Evolutionary conservation across 306 rosid species (phyloP).

Genomic region (Lotus japonicus): DNA sequence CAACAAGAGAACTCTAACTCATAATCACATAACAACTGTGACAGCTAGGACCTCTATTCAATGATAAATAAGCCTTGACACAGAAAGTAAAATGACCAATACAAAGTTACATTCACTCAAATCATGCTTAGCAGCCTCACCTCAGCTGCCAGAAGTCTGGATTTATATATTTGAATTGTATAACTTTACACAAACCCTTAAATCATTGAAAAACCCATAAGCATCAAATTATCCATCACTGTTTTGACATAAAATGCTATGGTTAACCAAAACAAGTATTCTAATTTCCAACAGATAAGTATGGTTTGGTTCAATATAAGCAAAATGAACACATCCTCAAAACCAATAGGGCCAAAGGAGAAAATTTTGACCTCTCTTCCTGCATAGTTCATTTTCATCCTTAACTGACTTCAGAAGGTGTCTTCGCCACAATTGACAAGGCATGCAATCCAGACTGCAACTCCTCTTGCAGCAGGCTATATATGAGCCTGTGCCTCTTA

Average conservation of each 20-base stretch:
- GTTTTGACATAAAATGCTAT: slow-evolving; percentile 5
- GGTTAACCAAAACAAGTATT: slow-evolving; percentile 11
- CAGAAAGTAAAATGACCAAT: neutral
- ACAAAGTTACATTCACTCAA: neutral
- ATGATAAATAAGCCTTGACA: neutral
- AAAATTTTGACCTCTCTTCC: slow-evolving; percentile 23
- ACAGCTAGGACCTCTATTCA: neutral
- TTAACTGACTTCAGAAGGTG: slow-evolving; percentile 53
- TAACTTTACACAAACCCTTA: slow-evolving; percentile 1
- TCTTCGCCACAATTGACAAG: slow-evolving; percentile 71
- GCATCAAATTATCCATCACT: neutral
- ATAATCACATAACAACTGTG: neutral
- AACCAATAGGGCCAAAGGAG: neutral
- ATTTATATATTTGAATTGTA: neutral
- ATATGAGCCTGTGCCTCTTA: slow-evolving; percentile 80
- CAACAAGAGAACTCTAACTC: neutral
- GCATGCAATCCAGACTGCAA: slow-evolving; percentile 77
- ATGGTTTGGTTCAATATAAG: neutral
- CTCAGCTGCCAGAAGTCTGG: neutral
- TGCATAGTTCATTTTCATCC: slow-evolving; percentile 12
- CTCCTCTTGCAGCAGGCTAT: slow-evolving; percentile 65
- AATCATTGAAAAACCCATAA: neutral
- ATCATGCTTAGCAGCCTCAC: neutral
- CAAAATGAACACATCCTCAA: neutral
- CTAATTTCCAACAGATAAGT: slow-evolving; percentile 7